These are phyloP conservation scores for Trametes pubescens DNA, from an alignment of 1,284 basidiomycete species.

Conservation along the genomic window DNA sequence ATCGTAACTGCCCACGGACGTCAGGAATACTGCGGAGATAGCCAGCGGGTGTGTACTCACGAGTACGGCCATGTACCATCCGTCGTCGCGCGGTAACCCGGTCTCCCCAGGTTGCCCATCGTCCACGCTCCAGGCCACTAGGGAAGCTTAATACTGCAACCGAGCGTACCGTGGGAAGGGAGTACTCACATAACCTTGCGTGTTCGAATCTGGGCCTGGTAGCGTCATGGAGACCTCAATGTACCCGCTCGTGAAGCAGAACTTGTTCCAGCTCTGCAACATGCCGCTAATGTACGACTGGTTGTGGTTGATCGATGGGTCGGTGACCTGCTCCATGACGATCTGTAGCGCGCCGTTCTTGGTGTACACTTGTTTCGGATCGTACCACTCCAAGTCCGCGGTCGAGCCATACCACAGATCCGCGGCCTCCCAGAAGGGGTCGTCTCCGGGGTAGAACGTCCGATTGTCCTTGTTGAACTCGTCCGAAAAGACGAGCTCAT, in stretches of 20 bases:
- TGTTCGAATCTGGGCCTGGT: constrained; percentile 47
- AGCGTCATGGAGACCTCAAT: constrained; percentile 61
- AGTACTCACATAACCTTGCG: constrained; percentile 47
- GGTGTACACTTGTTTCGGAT: constrained; percentile 80
- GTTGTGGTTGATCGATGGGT: constrained; percentile 57
- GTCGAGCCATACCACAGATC: constrained; percentile 78
- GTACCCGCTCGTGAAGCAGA: constrained; percentile 85
- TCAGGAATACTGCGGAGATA: neutral
- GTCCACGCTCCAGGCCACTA: constrained; percentile 85
- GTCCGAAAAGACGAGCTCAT: constrained; percentile 80
- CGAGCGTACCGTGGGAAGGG: neutral
- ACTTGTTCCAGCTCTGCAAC: constrained; percentile 84
- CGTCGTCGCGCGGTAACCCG: constrained; percentile 83
- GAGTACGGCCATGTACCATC: constrained; percentile 83
- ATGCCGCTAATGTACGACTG: constrained; percentile 75
- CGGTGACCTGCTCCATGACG: constrained; percentile 64
- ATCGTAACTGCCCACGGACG: constrained; percentile 63
- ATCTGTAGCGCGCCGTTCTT: constrained; percentile 76
- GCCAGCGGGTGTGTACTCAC: constrained; percentile 30
- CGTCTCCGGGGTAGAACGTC: constrained; percentile 74
- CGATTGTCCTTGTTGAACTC: constrained; percentile 83
- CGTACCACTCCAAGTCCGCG: constrained; percentile 79
- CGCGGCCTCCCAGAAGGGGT: constrained; percentile 78
- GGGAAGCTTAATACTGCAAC: neutral
- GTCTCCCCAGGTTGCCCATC: constrained; percentile 90